phyloP scores from a whole-genome alignment of 805 yeast genomes.

The Yamadazyma ubonensis region DNA sequence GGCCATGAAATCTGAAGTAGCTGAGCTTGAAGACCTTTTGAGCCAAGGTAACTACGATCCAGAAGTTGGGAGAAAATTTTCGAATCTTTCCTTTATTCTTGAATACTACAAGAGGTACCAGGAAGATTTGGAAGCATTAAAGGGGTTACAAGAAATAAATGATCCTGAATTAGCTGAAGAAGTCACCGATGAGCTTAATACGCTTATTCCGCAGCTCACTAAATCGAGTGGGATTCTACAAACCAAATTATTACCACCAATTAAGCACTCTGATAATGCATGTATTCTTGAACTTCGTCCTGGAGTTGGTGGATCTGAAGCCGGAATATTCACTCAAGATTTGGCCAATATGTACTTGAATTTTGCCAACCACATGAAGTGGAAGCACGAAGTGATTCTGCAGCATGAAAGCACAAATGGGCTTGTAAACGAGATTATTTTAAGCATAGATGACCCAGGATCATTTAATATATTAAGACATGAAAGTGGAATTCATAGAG shows the following conservation, averaged over 20 bases:
- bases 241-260: conserved; percentile 66
- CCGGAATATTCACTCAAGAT: conserved; percentile 81
- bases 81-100: conserved; percentile 29
- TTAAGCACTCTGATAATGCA: conserved; percentile 71
- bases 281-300: conserved; percentile 86
- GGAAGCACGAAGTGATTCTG: conserved; percentile 67
- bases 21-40: conserved; percentile 26
- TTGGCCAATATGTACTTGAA: conserved; percentile 76
- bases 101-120: conserved; percentile 32
- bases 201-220: conserved; percentile 45
- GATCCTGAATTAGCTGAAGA: conserved; percentile 49
- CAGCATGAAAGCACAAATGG: conserved; percentile 57
- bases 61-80: conserved; percentile 31
- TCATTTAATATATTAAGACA: conserved; percentile 69
- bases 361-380: conserved; percentile 61
- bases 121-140: conserved; percentile 24
- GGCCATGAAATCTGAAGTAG: conserved; percentile 27
- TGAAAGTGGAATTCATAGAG: conserved; percentile 96
- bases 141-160: conserved; percentile 28
- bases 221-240: conserved; percentile 48
- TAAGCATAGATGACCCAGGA: conserved; percentile 68
- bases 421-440: conserved; percentile 73
- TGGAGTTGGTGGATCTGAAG: conserved; percentile 96
- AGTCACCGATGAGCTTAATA: conserved; percentile 60
- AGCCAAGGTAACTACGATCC: conserved; percentile 33